A percentile compares a stretch with the other conserved stretches of the same genome.
Conservation (phyloP, 73 alveolate genomes). For the Paramecium sonneborni region DNA sequence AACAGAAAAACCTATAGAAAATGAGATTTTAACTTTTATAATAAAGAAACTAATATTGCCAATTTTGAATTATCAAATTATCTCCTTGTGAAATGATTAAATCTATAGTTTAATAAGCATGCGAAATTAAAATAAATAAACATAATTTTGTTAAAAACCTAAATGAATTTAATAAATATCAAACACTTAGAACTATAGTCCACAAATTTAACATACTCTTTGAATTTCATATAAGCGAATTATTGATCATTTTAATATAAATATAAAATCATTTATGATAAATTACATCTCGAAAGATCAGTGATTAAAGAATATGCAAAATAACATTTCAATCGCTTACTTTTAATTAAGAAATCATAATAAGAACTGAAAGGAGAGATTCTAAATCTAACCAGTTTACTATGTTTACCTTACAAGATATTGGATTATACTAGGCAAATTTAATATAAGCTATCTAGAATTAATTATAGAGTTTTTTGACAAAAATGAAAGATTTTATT, state of each 20-base stretch:
- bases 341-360: slow-evolving; percentile 57
- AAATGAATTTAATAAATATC: background rate
- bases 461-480: too few species aligned
- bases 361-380: slow-evolving; percentile 49
- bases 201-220: slow-evolving; percentile 33
- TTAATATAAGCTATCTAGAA: background rate
- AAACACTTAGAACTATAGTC: background rate
- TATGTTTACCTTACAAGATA: background rate
- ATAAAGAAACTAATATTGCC: background rate
- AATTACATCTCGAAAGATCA: background rate
- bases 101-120: background rate
- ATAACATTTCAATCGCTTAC: slow-evolving; percentile 17
- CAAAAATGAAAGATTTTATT: slow-evolving; percentile 32
- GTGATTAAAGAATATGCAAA: slow-evolving; percentile 1
- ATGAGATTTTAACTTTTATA: background rate
- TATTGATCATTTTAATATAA: background rate
- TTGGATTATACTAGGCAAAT: slow-evolving; percentile 3
- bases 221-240: slow-evolving; percentile 2
- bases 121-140: background rate
- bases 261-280: background rate
- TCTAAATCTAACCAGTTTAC: slow-evolving; percentile 33
- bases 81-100: background rate
- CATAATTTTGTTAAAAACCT: background rate
- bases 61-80: background rate
- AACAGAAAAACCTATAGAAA: background rate